phyloP scores from a whole-genome alignment of 495 filamentous ascomycete genomes.

The Talaromyces stipitatus region DNA sequence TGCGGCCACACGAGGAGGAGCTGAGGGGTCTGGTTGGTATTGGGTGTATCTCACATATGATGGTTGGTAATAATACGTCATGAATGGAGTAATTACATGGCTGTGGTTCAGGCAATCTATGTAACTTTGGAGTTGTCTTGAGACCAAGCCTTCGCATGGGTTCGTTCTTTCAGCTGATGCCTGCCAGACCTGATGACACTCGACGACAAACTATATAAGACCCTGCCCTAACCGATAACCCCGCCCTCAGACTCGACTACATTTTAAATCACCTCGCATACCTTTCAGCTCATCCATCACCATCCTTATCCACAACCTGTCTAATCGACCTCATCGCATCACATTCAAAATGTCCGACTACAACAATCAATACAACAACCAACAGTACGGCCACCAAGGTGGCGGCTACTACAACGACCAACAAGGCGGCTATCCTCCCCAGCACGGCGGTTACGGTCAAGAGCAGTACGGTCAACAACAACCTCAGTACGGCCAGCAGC shows the following conservation, averaged over 20 bases:
- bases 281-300: not conserved
- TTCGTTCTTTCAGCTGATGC: not conserved
- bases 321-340: not conserved
- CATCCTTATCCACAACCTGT: not conserved
- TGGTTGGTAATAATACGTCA: no score
- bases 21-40: not conserved
- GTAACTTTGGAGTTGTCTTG: not conserved
- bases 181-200: not conserved
- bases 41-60: not conserved
- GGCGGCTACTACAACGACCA: constrained; percentile 25
- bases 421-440: constrained; percentile 13
- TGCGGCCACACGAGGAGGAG: not conserved
- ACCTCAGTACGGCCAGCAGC: constrained; percentile 2
- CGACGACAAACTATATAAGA: constrained; percentile 2
- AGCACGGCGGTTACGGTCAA: constrained; percentile 24
- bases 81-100: not conserved
- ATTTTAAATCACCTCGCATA: not conserved
- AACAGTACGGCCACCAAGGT: constrained; percentile 14
- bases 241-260: not conserved
- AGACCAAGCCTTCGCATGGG: not conserved
- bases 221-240: not conserved
- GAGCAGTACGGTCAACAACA: constrained; percentile 10
- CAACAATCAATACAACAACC: constrained; percentile 32
- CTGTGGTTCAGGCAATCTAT: not conserved
- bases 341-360: constrained; percentile 29